Percentiles rank a stretch among this genome's conserved stretches.
phyloP scores from a whole-genome alignment of 2,329 filamentous ascomycete species.

The Myotisia sp. region DNA sequence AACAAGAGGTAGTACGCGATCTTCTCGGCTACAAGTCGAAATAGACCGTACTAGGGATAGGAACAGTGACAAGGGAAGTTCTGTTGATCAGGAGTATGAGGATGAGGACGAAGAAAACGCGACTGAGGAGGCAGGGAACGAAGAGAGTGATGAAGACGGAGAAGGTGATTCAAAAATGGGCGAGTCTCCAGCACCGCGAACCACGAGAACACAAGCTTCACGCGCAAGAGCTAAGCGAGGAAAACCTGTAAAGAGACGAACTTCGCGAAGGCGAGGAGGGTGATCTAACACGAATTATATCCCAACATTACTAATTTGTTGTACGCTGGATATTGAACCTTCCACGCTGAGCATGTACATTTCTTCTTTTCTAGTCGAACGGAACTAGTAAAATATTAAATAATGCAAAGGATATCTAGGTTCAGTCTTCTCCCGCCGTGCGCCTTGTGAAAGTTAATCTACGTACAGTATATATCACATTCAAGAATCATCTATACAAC shows the following conservation, averaged over 20 bases:
- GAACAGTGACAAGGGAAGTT: conserved; percentile 17
- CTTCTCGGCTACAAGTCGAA: conserved; percentile 27
- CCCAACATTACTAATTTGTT: too few species aligned
- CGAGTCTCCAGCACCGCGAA: conserved; percentile 23
- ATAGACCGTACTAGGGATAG: conserved; percentile 20
- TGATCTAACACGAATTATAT: too few species aligned
- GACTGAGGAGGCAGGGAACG: conserved; percentile 23
- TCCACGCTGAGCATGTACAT: too few species aligned
- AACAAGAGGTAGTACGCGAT: conserved; percentile 23
- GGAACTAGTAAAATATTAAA: too few species aligned
- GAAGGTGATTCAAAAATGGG: conserved; percentile 23
- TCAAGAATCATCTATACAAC: too few species aligned
- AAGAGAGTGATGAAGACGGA: conserved; percentile 26
- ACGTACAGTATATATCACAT: too few species aligned
- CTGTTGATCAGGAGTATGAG: conserved; percentile 27
- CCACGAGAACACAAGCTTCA: conserved; percentile 24
- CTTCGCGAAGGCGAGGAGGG: conserved; percentile 21
- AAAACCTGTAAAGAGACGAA: conserved; percentile 20
- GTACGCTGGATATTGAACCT: too few species aligned
- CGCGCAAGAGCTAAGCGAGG: conserved; percentile 20
- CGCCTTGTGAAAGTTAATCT: too few species aligned
- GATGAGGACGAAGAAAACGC: conserved; percentile 28
- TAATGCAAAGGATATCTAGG: too few species aligned
- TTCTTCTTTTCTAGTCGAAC: too few species aligned
- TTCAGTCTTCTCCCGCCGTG: too few species aligned